A percentile compares a stretch with the other conserved stretches of the same genome.
Conservation (phyloP, 176 grass and related monocot species). For the Triticum timopheevii region DNA sequence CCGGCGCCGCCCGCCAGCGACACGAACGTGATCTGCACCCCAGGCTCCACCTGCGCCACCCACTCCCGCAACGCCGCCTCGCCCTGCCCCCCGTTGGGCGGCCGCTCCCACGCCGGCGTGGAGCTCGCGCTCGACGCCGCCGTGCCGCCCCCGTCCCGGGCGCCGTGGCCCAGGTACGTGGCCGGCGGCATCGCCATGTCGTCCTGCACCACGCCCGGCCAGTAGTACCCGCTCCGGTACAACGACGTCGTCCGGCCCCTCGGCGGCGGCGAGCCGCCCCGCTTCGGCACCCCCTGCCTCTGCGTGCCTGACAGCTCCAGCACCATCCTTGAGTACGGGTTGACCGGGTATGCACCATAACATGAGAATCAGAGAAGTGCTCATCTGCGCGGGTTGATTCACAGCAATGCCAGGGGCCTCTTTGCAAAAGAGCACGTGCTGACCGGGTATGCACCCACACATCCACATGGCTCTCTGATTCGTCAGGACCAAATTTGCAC, state of each 20-base stretch:
- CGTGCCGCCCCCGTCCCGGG: not conserved
- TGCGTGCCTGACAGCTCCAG: conserved; percentile 57
- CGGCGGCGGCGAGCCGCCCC: conserved; percentile 46
- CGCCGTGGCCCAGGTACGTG: conserved; percentile 38
- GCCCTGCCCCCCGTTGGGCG: not conserved
- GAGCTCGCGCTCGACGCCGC: conserved; percentile 48
- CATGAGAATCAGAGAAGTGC: too few species aligned
- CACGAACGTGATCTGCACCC: conserved; percentile 97
- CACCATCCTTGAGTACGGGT: conserved; percentile 51
- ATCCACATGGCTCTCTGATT: too few species aligned
- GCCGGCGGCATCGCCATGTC: conserved; percentile 63
- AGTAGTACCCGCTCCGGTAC: conserved; percentile 62
- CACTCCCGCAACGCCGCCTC: conserved; percentile 55
- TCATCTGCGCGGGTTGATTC: too few species aligned
- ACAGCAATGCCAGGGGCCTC: too few species aligned
- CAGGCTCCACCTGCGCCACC: conserved; percentile 94
- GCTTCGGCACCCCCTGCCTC: conserved; percentile 23
- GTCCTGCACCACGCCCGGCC: conserved; percentile 55
- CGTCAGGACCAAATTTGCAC: too few species aligned
- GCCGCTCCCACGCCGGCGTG: conserved; percentile 40
- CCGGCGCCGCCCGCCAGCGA: conserved; percentile 59
- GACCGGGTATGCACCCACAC: too few species aligned
- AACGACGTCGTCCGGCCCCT: conserved; percentile 41
- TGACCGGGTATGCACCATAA: too few species aligned
- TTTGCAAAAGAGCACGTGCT: too few species aligned